phyloP scores from a whole-genome alignment of 2,329 filamentous ascomycete species.

The Phialophora chinensis region DNA sequence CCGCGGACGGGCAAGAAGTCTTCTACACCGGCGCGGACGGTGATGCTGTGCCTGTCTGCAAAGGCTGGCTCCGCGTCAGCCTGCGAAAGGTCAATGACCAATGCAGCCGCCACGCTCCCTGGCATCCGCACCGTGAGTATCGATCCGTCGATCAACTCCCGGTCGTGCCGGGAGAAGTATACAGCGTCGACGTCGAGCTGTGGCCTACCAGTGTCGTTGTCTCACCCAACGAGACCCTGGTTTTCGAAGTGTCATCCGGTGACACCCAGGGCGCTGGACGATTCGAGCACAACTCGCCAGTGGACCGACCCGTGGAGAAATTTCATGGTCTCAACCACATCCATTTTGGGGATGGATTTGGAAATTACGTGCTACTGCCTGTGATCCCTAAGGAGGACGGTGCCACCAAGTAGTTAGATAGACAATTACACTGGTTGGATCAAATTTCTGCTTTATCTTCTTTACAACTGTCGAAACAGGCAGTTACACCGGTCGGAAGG shows the following conservation, averaged over 20 bases:
- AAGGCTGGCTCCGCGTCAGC: conserved; percentile 62
- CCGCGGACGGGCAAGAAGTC: conserved; percentile 57
- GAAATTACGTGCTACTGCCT: conserved; percentile 57
- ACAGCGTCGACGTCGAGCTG: conserved; percentile 56
- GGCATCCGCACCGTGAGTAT: conserved; percentile 58
- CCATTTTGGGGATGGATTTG: conserved; percentile 53
- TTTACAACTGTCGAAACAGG: no score
- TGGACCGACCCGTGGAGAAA: conserved; percentile 45
- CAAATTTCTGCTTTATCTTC: no score
- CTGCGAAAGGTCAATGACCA: conserved; percentile 55
- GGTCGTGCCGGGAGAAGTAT: conserved; percentile 58
- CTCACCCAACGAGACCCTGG: conserved; percentile 43
- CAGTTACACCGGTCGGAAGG: no score
- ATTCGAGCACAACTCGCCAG: conserved; percentile 38
- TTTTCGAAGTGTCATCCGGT: conserved; percentile 46
- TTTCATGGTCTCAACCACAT: conserved; percentile 57
- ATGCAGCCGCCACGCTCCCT: conserved; percentile 53
- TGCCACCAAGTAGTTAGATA: no score
- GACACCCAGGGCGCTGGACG: conserved; percentile 56
- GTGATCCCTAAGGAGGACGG: conserved; percentile 48
- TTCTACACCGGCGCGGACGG: conserved; percentile 63
- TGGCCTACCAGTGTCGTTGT: conserved; percentile 49
- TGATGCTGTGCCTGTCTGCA: conserved; percentile 60
- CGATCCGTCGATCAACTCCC: conserved; percentile 55
- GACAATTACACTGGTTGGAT: no score